Evolutionary conservation across 2,329 filamentous ascomycete species (phyloP).

Genomic region (Calonectria henricotiae): DNA sequence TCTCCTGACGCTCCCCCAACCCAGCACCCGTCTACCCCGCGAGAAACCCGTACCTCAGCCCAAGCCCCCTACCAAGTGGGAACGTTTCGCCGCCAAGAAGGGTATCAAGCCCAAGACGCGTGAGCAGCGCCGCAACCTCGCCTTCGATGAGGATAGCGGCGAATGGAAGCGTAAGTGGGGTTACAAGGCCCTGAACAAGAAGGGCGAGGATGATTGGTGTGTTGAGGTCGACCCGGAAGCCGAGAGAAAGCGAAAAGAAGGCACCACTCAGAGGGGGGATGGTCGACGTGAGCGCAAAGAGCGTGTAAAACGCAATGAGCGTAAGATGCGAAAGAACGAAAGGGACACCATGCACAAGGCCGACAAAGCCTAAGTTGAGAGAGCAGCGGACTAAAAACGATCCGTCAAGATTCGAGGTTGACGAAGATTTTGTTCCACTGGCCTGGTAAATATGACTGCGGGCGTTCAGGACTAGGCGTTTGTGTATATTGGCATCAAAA

Average conservation of each 20-base stretch:
- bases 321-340: conserved; percentile 79
- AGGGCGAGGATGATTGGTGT: conserved; percentile 87
- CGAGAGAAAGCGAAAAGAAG: conserved; percentile 76
- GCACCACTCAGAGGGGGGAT: conserved; percentile 74
- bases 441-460: conserved; percentile 47
- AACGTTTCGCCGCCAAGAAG: conserved; percentile 96
- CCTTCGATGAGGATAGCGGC: conserved; percentile 87
- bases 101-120: conserved; percentile 92
- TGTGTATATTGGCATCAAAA: conserved; percentile 51
- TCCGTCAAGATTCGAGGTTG: conserved; percentile 26
- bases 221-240: conserved; percentile 91
- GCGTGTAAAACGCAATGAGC: conserved; percentile 79
- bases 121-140: conserved; percentile 81
- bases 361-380: conserved; percentile 43
- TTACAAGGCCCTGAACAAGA: conserved; percentile 92
- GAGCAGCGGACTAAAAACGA: not conserved
- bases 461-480: conserved; percentile 55
- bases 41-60: conserved; percentile 91
- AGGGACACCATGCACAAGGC: conserved; percentile 55
- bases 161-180: conserved; percentile 98
- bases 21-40: conserved; percentile 82
- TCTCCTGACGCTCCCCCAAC: conserved; percentile 82
- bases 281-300: conserved; percentile 78
- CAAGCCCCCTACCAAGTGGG: conserved; percentile 93
- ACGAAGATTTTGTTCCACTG: conserved; percentile 31